phyloP scores from a whole-genome alignment of 2,329 filamentous ascomycete species.

The Phaeoacremonium minimum region DNA sequence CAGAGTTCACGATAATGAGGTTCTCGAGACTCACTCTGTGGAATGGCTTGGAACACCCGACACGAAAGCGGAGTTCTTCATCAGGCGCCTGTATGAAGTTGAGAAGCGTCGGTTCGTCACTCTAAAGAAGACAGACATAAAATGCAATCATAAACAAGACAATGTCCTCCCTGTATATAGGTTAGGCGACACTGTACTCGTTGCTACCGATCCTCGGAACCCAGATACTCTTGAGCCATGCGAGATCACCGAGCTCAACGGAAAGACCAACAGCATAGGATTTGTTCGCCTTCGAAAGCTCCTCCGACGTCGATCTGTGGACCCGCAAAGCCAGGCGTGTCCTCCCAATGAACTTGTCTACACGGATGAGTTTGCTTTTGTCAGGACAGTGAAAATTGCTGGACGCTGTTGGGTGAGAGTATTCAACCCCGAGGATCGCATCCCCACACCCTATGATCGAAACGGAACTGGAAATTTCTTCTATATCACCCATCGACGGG shows the following conservation, averaged over 20 bases:
- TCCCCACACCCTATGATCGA: constrained; percentile 62
- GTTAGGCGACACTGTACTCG: constrained; percentile 58
- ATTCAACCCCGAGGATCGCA: constrained; percentile 35
- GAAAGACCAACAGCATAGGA: constrained; percentile 15
- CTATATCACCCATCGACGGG: constrained; percentile 47
- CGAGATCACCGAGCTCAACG: constrained; percentile 41
- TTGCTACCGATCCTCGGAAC: constrained; percentile 22
- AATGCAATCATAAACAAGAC: constrained; percentile 37
- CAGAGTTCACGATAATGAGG: constrained; percentile 47
- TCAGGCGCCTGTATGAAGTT: constrained; percentile 65
- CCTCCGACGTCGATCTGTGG: constrained; percentile 38
- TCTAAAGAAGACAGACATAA: constrained; percentile 48
- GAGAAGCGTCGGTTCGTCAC: constrained; percentile 58
- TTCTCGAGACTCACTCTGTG: constrained; percentile 54
- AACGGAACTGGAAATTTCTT: constrained; percentile 64
- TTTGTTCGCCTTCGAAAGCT: constrained; percentile 47
- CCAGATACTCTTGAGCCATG: constrained; percentile 51
- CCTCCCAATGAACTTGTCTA: constrained; percentile 57
- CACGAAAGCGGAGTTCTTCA: constrained; percentile 53
- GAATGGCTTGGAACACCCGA: constrained; percentile 50
- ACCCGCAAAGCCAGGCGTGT: constrained; percentile 20
- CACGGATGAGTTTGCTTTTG: constrained; percentile 35
- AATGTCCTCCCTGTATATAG: constrained; percentile 26
- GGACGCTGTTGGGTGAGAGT: constrained; percentile 57
- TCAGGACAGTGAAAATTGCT: constrained; percentile 36